Evolutionary conservation across 2,329 filamentous ascomycete genomes (phyloP).

Genomic region (Xylaria sp.): DNA sequence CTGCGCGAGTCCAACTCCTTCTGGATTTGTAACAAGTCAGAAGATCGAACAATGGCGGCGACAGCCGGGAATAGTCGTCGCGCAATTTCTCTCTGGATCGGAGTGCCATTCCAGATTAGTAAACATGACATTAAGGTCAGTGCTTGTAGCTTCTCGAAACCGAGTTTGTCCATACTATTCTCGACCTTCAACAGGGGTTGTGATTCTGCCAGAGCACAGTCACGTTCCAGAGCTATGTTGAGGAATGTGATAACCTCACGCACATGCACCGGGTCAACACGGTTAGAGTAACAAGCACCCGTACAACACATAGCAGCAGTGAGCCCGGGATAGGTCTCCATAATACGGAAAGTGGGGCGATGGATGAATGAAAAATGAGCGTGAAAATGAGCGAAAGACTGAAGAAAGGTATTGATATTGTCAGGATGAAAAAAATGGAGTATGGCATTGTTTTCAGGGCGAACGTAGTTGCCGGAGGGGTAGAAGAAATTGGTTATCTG

Average conservation of each 20-base stretch:
- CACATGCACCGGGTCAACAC: slow-evolving; percentile 50
- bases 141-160: slow-evolving; percentile 64
- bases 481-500: slow-evolving; percentile 54
- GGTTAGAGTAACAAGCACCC: slow-evolving; percentile 68
- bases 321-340: slow-evolving; percentile 60
- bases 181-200: slow-evolving; percentile 37
- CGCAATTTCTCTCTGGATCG: slow-evolving; percentile 58
- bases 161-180: slow-evolving; percentile 35
- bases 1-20: slow-evolving; percentile 48
- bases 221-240: slow-evolving; percentile 53
- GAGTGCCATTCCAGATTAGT: slow-evolving; percentile 65
- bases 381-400: slow-evolving; percentile 67
- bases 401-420: slow-evolving; percentile 65
- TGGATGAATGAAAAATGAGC: slow-evolving; percentile 70
- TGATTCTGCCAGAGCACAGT: slow-evolving; percentile 41
- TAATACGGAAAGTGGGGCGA: slow-evolving; percentile 63
- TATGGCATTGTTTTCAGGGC: slow-evolving; percentile 48
- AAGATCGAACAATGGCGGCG: slow-evolving; percentile 51
- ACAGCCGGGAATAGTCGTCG: slow-evolving; percentile 54
- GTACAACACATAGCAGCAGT: slow-evolving; percentile 66
- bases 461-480: slow-evolving; percentile 51
- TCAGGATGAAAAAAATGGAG: slow-evolving; percentile 60
- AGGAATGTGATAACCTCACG: slow-evolving; percentile 63
- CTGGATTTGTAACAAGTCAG: slow-evolving; percentile 51
- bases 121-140: slow-evolving; percentile 57